Base-by-base conservation (phyloP, 345 rosid species). In the Citrus reticulata region DNA sequence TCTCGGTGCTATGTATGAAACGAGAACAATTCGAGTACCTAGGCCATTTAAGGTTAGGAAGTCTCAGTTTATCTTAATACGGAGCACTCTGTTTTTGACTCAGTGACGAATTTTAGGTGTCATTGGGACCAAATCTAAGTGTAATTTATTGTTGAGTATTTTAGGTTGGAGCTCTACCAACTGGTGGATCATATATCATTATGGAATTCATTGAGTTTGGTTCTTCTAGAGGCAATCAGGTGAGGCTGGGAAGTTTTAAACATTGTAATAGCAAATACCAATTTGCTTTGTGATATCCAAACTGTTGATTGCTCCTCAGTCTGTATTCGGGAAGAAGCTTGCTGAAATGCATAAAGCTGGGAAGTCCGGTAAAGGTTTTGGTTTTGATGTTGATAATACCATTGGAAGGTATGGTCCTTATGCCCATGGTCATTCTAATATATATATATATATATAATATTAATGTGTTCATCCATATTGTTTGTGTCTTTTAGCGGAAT, bases 341-440 rank as follows among this genome's bases (percentile, higher is more conserved):
- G 99, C 93, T 78, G 96, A 92, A 87, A 95, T 93, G 99, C 99
- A 93, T 87, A 91, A 87, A 85, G 95, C 93, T 17, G 95, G 95
- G 51, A 93, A 88, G 83, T 89, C 98, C 10, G 83, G 82, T 3
- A 92, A 91, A 73, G 98, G 99, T 68, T 95, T 91, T 66, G 98
- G 99, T 29, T 95, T 95, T 79, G 91, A 91, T 62, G 96, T 93
- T 46, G 91, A 93, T 59, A 95, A 95, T 86, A 95, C 98, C 61
- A 86, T 95, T 85, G 99, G 99, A 81, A 95, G 99, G 98, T 93
- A 68, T 9, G 60, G 5, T 80, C 42, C 70, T 71, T 70, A 34
- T 16, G 76, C 37, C 34, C 37, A 10, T 68, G 27, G 69, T 72
- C 37, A 13, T 49, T 71, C 19, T 9, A 7, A 39, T 39, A 2